phyloP scores from a whole-genome alignment of 768 basidiomycete species.

The Suillus decipiens region DNA sequence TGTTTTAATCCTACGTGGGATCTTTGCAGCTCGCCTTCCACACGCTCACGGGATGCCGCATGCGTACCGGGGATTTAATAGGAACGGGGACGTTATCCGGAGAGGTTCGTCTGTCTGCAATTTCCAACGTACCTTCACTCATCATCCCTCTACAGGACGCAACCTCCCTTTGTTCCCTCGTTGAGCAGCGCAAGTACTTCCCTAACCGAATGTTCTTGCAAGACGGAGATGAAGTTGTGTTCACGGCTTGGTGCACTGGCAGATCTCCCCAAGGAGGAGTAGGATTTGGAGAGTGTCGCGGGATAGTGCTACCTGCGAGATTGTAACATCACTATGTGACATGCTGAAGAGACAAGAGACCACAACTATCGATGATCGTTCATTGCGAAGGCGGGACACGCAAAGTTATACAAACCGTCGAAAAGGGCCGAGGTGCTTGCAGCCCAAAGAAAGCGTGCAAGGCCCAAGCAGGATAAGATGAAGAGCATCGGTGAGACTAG shows the following conservation, averaged over 20 bases:
- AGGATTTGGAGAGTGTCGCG: conserved; percentile 12
- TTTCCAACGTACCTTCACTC: neutral
- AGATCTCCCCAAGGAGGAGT: neutral
- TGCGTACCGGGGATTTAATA: conserved; percentile 11
- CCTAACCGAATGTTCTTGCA: conserved; percentile 4
- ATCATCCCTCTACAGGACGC: neutral
- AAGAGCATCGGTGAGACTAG: no score
- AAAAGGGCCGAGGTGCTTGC: neutral
- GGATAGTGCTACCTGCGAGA: conserved; percentile 7
- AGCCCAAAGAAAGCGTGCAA: neutral
- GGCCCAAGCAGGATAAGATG: no score
- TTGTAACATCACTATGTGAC: neutral
- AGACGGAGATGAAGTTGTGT: conserved; percentile 2
- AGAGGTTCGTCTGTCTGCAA: conserved; percentile 5
- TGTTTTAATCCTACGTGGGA: neutral
- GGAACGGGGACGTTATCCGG: conserved; percentile 10
- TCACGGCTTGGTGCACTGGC: conserved; percentile 3
- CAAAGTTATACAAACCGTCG: neutral
- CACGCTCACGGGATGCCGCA: conserved; percentile 9
- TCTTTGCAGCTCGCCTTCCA: conserved; percentile 7
- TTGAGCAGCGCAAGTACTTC: conserved; percentile 8
- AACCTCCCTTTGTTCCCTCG: conserved; percentile 6
- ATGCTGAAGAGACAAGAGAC: neutral
- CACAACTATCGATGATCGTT: neutral
- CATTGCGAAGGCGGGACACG: neutral